Evolutionary conservation across 352 stramenopile genomes (phyloP), one percentile per base, ranked within the genome.

Genomic region (Peronospora belbahrii): DNA sequence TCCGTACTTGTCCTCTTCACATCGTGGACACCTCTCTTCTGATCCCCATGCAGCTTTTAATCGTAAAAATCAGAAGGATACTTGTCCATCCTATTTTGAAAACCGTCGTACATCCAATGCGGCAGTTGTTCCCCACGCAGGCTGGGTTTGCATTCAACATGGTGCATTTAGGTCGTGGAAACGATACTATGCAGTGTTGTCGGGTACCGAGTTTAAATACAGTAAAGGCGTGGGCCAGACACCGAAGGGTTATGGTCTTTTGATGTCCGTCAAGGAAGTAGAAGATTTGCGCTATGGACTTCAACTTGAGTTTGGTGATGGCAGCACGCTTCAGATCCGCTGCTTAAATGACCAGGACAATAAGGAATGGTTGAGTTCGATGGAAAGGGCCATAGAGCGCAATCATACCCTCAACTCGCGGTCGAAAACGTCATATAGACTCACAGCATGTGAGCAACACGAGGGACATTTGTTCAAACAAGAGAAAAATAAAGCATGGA

Each of bases 131-230:
- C 75, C 74, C 4, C 67, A 74, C 45, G 68, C 65, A n/a, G 74
- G 72, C 5, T 88, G 74, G 74, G 52, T 91, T 7, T 78, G 71
- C 42, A 70, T 87, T 33, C 69, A 83, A 44, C 62, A 60, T 51
- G 59, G 58, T n/a, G 73, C 70, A 9, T 70, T 88, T 22, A 79
- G 69, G 42, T 38, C 55, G 43, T 91, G 79, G 79, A 88, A 87
- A 44, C 65, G 66, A 7, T 82, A 83, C 38, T 86, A 78, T 38
- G 79, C 74, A 0, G 72, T 84, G 35, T 55, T 88, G 2, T 85
- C 79, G 0, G 79, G 79, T 0, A 48, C 75, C 2, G 76, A 91
- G 30, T 88, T 91, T 39, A 80, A 81, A 49, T 88, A 82, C 69
- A 79, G 70, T 47, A 70, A 77, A 19, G 75, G 68, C 1, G 61